phyloP scores from a whole-genome alignment of 2,329 filamentous ascomycete genomes.

The Neopestalotiopsis sp. region DNA sequence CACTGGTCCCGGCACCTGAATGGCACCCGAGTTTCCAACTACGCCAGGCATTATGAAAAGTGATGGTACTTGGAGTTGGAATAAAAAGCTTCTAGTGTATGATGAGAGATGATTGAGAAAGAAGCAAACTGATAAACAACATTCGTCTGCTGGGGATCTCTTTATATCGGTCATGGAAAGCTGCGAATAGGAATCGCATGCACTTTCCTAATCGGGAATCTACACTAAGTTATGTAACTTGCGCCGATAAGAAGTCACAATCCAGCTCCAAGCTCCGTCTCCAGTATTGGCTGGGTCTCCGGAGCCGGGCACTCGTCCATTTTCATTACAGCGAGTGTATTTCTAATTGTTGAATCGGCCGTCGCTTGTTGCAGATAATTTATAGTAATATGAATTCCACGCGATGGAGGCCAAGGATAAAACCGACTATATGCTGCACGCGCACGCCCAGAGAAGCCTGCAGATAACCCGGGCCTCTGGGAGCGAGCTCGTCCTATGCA shows the following conservation, averaged over 20 bases:
- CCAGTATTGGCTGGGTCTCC: background rate
- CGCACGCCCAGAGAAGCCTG: background rate
- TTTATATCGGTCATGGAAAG: background rate
- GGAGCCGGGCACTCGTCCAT: background rate
- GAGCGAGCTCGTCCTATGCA: too few relatives aligned
- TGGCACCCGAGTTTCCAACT: constrained; percentile 25
- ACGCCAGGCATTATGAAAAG: constrained; percentile 11
- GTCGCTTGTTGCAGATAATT: background rate
- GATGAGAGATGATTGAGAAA: background rate
- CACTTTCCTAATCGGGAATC: background rate
- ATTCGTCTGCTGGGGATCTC: background rate
- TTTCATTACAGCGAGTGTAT: background rate
- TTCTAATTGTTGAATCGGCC: background rate
- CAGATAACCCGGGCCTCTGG: background rate
- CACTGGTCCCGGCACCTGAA: constrained; percentile 46
- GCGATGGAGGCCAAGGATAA: background rate
- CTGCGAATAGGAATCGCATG: constrained; percentile 2
- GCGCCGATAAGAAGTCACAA: background rate
- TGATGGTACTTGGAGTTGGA: background rate
- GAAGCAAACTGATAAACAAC: background rate
- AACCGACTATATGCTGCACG: background rate
- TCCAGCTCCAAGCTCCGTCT: background rate
- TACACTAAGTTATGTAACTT: background rate
- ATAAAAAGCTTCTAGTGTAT: background rate
- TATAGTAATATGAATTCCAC: background rate